Evolutionary conservation across 805 yeast genomes (phyloP), one percentile per base, ranked within the genome.

Genomic region (Saccharomycopsis javanensis): DNA sequence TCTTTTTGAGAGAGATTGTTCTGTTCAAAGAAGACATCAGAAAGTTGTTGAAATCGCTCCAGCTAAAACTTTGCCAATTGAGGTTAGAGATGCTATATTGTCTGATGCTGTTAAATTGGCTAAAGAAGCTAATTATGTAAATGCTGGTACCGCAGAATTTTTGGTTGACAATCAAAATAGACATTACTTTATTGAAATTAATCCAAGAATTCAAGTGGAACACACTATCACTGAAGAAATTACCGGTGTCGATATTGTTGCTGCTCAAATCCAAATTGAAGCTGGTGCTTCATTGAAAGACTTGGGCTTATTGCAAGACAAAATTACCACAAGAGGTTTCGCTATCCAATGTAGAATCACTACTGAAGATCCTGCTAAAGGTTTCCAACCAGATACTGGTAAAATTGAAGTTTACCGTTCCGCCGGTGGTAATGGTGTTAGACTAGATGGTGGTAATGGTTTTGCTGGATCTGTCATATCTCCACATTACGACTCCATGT

Each of bases 341-440:
- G 98, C 99, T 38, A 94, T 94, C 65, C 99, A 94, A 77, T 92
- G 99, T 78, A 90, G 99, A 79, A 94, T 94, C 76, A 92, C 98
- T 59, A 92, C 99, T 54, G 99, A 94, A 73, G 99, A 92, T 70
- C 98, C 99, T 11, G 70, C 96, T 55, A 91, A 91, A 76, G 88
- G 86, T 69, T 92, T 92, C 83, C 97, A 88, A 74, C 99, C 99
- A 15, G 99, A 92, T 70, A 94, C 98, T 2, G 99, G 99, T 70
- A 90, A 91, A 73, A 86, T 92, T 66, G 99, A 92, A 73, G 99
- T 92, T 51, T 92, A 92, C 78, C 83, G 98, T 72, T 90, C 97
- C 51, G 88, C 98, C 23, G 99, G 99, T 74, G 99, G 99, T 78
- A 94, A 94, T 69, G 99, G 99, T 72, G 97, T 94, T 52, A 85